phyloP scores from a whole-genome alignment of 2,329 filamentous ascomycete species.

The Cyanodermella asteris region DNA sequence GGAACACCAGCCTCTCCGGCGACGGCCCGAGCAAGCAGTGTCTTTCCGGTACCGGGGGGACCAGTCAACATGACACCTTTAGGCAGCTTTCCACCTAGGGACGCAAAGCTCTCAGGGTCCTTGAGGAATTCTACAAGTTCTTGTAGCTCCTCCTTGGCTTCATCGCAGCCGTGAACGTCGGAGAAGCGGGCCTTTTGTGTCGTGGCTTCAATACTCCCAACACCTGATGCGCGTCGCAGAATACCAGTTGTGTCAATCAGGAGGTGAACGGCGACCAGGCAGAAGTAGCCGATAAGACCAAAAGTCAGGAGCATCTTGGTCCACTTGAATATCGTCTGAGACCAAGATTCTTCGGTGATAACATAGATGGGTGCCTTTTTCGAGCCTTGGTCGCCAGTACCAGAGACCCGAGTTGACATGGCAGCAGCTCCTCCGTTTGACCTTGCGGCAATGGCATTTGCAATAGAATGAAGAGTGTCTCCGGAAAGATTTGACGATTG shows the following conservation, averaged over 20 bases:
- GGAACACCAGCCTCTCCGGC: conserved; percentile 92
- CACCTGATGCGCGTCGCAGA: conserved; percentile 54
- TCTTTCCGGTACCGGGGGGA: conserved; percentile 94
- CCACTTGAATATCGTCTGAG: conserved; percentile 70
- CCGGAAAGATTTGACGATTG: conserved; percentile 24
- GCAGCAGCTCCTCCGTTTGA: conserved; percentile 45
- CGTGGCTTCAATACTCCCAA: conserved; percentile 63
- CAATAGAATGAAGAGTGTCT: conserved; percentile 53
- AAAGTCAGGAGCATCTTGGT: conserved; percentile 69
- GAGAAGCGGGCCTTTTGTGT: conserved; percentile 77
- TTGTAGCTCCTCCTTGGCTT: conserved; percentile 93
- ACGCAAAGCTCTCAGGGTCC: conserved; percentile 80
- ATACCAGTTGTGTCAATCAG: conserved; percentile 61
- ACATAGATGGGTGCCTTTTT: conserved; percentile 84
- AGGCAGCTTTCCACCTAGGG: conserved; percentile 84
- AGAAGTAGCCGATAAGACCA: conserved; percentile 55
- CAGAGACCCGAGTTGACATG: conserved; percentile 23
- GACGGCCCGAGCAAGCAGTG: conserved; percentile 79
- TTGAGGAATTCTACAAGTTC: conserved; percentile 92
- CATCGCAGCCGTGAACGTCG: conserved; percentile 92
- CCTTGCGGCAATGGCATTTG: conserved; percentile 58
- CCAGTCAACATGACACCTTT: conserved; percentile 92
- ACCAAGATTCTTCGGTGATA: conserved; percentile 75
- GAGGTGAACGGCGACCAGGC: conserved; percentile 58
- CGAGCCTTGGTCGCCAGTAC: conserved; percentile 36